Conservation (phyloP, 306 rosid genomes). For the Quercus aquifolioides region DNA sequence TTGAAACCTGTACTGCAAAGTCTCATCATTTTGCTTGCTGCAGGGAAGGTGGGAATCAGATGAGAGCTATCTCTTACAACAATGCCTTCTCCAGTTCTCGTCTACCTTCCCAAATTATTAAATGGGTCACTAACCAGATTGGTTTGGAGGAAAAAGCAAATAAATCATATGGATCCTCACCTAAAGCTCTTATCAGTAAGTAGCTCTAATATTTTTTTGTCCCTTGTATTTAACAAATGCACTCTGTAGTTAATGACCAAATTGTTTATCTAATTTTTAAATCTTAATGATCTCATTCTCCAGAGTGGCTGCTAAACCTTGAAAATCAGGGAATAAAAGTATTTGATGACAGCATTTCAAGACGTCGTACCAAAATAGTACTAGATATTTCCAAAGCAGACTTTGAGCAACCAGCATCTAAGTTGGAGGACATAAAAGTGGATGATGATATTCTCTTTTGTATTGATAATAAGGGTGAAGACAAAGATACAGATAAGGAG, state of each 20-base stretch:
- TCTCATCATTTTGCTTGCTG: slow-evolving; percentile 17
- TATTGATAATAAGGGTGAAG: slow-evolving; percentile 50
- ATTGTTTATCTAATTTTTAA: slow-evolving; percentile 11
- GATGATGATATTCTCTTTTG: slow-evolving; percentile 55
- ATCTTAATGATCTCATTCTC: slow-evolving; percentile 18
- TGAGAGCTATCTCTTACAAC: slow-evolving; percentile 48
- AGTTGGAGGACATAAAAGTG: slow-evolving; percentile 30
- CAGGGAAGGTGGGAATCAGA: slow-evolving; percentile 72
- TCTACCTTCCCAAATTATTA: slow-evolving; percentile 46
- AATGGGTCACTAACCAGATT: slow-evolving; percentile 41
- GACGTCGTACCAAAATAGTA: slow-evolving; percentile 31
- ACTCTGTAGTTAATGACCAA: slow-evolving; percentile 4
- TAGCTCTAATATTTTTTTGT: neutral
- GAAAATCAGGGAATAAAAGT: slow-evolving; percentile 60
- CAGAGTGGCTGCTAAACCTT: slow-evolving; percentile 71
- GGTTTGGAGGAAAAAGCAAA: slow-evolving; percentile 38
- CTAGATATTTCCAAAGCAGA: slow-evolving; percentile 28
- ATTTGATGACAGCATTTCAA: slow-evolving; percentile 48
- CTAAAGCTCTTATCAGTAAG: slow-evolving; percentile 58
- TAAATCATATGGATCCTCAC: slow-evolving; percentile 44
- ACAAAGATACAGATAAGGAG: slow-evolving; percentile 28
- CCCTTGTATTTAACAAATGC: neutral
- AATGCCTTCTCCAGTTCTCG: slow-evolving; percentile 60
- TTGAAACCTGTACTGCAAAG: slow-evolving; percentile 5
- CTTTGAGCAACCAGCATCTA: slow-evolving; percentile 9